phyloP scores from a whole-genome alignment of 805 yeast species.

The Brettanomyces sp. region DNA sequence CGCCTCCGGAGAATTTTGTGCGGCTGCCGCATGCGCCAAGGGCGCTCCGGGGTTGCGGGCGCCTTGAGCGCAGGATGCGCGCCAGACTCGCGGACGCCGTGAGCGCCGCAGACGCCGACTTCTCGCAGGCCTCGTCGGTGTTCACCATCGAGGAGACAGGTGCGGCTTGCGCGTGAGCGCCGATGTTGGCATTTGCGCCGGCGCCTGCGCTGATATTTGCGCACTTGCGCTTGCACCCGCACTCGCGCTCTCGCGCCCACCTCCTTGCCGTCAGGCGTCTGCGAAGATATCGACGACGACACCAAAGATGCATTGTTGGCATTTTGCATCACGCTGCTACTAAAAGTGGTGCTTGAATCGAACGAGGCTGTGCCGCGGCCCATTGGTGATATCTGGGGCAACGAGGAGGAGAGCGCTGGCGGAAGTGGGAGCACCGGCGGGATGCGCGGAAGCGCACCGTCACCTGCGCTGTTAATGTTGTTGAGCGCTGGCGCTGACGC shows the following conservation, averaged over 20 bases:
- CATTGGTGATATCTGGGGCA: neutral
- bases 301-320: neutral
- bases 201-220: neutral
- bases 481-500: neutral
- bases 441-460: neutral
- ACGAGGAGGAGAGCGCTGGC: neutral
- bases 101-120: too few relatives aligned
- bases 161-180: neutral
- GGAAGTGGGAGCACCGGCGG: neutral
- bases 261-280: neutral
- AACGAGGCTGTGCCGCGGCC: neutral
- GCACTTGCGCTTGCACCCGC: neutral
- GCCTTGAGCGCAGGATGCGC: too few relatives aligned
- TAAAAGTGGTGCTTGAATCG: too few relatives aligned
- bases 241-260: neutral
- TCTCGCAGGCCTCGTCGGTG: too few relatives aligned
- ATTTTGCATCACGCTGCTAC: neutral
- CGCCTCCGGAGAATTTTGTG: neutral
- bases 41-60: neutral
- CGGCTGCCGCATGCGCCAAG: neutral
- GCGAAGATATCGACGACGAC: neutral
- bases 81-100: too few relatives aligned
- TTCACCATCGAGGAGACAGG: neutral
- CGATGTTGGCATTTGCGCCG: neutral
- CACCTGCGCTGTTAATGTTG: neutral